A percentile compares a stretch with the other conserved stretches of the same genome.
These are phyloP conservation scores for Colletotrichum neosansevieriae DNA, from an alignment of 2,329 filamentous ascomycete genomes.

Conservation along the genomic window DNA sequence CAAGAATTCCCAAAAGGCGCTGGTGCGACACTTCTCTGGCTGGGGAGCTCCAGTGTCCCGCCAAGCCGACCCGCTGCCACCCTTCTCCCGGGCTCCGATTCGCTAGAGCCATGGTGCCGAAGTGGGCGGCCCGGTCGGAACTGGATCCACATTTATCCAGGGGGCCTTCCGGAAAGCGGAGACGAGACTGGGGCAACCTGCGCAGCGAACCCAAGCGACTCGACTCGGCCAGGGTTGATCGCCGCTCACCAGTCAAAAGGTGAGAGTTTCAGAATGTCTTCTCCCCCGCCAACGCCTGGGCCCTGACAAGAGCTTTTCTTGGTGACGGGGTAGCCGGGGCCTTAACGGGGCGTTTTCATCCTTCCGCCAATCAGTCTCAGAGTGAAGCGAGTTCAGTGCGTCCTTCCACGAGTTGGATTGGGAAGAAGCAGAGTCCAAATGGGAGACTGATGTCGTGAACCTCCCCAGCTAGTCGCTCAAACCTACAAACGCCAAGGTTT, in stretches of 20 bases:
- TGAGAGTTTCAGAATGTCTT: conserved; percentile 30
- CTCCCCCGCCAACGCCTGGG: background rate
- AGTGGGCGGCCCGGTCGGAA: conserved; percentile 25
- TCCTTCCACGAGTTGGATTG: background rate
- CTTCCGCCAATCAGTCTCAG: conserved; percentile 22
- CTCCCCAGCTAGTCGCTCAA: background rate
- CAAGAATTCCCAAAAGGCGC: conserved; percentile 29
- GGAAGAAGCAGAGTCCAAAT: background rate
- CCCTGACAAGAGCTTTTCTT: conserved; percentile 14
- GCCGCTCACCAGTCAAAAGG: background rate
- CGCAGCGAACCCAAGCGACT: no score
- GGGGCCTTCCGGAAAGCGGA: background rate
- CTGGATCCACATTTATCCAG: background rate
- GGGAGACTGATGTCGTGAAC: background rate
- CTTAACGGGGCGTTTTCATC: background rate
- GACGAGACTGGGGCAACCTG: no score
- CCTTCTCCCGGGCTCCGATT: conserved; percentile 12
- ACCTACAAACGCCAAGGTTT: conserved; percentile 13
- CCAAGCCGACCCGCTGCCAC: conserved; percentile 13
- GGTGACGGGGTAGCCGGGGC: conserved; percentile 24
- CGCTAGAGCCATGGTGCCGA: conserved; percentile 17
- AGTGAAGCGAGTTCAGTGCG: background rate
- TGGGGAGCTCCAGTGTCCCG: conserved; percentile 6
- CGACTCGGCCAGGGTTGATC: conserved; percentile 5
- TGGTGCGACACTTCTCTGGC: conserved; percentile 31